Evolutionary conservation across 2,329 filamentous ascomycete genomes (phyloP).

Genomic region (Scedosporium minutisporum): DNA sequence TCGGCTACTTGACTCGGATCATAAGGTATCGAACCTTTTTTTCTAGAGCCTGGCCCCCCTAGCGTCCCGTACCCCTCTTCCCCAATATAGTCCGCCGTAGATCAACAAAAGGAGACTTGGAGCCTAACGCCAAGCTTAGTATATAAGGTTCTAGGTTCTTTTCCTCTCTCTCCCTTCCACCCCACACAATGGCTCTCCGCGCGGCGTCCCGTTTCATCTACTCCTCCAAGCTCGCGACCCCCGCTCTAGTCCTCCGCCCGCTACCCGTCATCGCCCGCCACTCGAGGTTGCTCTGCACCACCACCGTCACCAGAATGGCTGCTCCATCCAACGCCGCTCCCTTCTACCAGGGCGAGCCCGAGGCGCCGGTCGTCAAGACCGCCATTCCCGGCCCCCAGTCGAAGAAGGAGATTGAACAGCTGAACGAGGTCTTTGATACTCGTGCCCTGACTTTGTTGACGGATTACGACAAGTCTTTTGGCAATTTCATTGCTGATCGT

Average conservation of each 20-base stretch:
- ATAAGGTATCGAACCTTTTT: no score
- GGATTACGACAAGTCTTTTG: conserved; percentile 63
- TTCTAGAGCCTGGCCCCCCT: no score
- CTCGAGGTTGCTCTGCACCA: neutral
- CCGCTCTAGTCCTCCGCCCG: neutral
- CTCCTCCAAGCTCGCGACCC: neutral
- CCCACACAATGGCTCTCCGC: neutral
- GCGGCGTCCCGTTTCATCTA: neutral
- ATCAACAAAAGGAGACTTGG: neutral
- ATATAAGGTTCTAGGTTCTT: neutral
- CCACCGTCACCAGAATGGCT: neutral
- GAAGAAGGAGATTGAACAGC: conserved; percentile 56
- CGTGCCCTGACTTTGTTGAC: conserved; percentile 75
- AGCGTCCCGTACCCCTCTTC: no score
- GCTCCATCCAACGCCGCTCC: conserved; percentile 9
- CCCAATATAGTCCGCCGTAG: no score
- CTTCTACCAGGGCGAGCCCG: conserved; percentile 40
- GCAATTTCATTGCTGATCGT: conserved; percentile 71
- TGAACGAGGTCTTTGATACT: conserved; percentile 75
- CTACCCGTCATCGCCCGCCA: neutral
- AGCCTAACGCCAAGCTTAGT: neutral
- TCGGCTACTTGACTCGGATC: no score
- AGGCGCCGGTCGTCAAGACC: conserved; percentile 42
- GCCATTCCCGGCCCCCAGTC: conserved; percentile 69
- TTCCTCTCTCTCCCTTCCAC: neutral